Percentiles rank a stretch among this genome's conserved stretches.
Evolutionary conservation across 2,329 filamentous ascomycete genomes (phyloP).

Genomic region (Alternaria sp.): DNA sequence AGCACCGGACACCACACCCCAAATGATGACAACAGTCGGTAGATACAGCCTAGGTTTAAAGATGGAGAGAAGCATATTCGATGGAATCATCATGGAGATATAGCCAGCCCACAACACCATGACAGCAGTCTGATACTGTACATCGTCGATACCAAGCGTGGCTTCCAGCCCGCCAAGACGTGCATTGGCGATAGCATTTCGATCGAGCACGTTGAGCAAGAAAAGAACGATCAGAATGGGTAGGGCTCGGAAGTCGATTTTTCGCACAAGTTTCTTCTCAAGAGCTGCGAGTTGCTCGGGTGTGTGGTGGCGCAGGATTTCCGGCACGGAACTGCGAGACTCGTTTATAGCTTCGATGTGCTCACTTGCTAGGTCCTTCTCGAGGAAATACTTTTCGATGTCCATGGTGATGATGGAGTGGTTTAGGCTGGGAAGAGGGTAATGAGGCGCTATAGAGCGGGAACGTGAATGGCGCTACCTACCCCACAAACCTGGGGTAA

Average conservation of each 20-base stretch:
- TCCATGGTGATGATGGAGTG: neutral
- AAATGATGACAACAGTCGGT: conserved; percentile 56
- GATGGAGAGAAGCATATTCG: conserved; percentile 65
- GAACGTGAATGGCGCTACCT: neutral
- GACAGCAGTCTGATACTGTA: conserved; percentile 39
- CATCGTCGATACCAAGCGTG: neutral
- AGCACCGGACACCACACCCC: conserved; percentile 54
- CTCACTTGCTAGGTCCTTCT: conserved; percentile 16
- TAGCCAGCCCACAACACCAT: conserved; percentile 68
- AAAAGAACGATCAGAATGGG: conserved; percentile 43
- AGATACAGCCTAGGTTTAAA: conserved; percentile 65
- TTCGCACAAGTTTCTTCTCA: conserved; percentile 40
- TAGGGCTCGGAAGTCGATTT: conserved; percentile 42
- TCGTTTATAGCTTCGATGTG: conserved; percentile 21
- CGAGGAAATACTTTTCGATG: neutral
- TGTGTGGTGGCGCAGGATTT: conserved; percentile 23
- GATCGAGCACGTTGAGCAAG: conserved; percentile 43
- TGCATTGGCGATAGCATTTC: conserved; percentile 43
- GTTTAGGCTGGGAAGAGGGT: neutral
- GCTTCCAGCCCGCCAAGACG: conserved; percentile 38
- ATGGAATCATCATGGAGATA: conserved; percentile 68
- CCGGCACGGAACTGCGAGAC: conserved; percentile 17
- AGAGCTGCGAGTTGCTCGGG: conserved; percentile 32
- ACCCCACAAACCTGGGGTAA: conserved; percentile 15
- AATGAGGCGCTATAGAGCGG: neutral